Evolutionary conservation across 176 grass and related monocot genomes (phyloP).

Genomic region (Aegilops sharonensis): DNA sequence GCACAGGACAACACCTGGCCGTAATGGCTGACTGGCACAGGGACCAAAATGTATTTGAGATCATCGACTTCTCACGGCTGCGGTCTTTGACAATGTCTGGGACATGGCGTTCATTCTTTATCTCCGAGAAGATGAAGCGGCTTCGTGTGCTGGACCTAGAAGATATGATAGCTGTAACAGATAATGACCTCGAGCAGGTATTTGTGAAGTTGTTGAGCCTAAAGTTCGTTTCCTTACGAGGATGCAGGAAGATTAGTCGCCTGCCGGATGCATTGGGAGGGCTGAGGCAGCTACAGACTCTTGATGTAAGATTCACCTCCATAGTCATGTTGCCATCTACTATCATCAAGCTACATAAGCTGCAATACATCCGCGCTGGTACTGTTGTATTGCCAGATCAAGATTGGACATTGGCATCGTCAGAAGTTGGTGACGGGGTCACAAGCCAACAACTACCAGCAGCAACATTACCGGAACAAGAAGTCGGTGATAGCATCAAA

Average conservation of each 20-base stretch:
- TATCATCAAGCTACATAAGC: too few species aligned
- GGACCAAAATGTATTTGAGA: background rate
- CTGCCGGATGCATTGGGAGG: background rate
- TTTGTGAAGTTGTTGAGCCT: background rate
- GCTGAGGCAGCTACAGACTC: background rate
- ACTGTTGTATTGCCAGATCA: too few species aligned
- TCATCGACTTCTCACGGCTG: background rate
- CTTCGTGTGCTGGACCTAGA: slow-evolving; percentile 1
- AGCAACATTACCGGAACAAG: too few species aligned
- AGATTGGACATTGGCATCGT: too few species aligned
- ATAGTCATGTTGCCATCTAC: background rate
- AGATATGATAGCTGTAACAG: background rate
- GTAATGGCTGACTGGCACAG: background rate
- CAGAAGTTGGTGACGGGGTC: too few species aligned
- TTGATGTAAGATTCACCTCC: background rate
- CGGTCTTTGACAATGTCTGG: background rate
- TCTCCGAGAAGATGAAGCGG: background rate
- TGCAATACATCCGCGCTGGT: too few species aligned
- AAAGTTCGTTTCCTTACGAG: slow-evolving; percentile 18
- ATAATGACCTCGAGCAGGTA: background rate
- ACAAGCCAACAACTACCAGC: too few species aligned
- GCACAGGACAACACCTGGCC: background rate
- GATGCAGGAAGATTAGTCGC: background rate
- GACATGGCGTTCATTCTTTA: background rate
- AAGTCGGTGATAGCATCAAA: too few species aligned